These are phyloP conservation scores for Sonneratia caseolaris DNA, from an alignment of 345 rosid species.

Conservation along the genomic window DNA sequence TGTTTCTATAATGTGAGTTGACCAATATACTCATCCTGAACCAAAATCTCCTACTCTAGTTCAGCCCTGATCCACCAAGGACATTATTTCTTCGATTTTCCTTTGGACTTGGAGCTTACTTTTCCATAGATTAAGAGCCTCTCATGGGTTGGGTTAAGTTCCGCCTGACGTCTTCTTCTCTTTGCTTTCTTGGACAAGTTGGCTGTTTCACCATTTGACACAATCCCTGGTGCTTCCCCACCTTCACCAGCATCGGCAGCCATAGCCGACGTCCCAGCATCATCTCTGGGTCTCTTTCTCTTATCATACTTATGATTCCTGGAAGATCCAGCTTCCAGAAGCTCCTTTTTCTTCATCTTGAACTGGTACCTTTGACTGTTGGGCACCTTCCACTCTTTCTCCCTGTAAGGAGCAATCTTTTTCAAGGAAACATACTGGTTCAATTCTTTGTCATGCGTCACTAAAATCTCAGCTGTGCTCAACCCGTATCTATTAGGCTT, in stretches of 20 bases:
- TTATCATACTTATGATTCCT: conserved; percentile 26
- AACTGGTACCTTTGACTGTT: conserved; percentile 33
- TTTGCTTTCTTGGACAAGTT: conserved; percentile 46
- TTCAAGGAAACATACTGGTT: conserved; percentile 78
- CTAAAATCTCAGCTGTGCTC: conserved; percentile 46
- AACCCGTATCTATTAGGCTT: conserved; percentile 56
- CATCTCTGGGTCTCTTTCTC: conserved; percentile 27
- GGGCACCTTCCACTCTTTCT: conserved; percentile 72
- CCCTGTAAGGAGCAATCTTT: conserved; percentile 66
- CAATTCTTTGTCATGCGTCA: conserved; percentile 59
- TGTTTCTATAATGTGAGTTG: not conserved
- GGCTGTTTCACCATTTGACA: conserved; percentile 15
- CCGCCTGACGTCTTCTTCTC: conserved; percentile 49
- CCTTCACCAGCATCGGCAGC: conserved; percentile 13
- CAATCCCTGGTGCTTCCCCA: conserved; percentile 15
- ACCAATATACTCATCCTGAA: not conserved
- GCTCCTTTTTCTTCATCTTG: conserved; percentile 42
- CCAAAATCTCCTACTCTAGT: not conserved
- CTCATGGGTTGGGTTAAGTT: conserved; percentile 39
- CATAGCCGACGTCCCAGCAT: conserved; percentile 12
- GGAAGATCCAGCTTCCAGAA: conserved; percentile 16
- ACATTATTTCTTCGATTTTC: conserved; percentile 15
- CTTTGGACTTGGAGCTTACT: conserved; percentile 25
- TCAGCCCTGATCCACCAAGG: not conserved
- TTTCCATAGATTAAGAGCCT: conserved; percentile 66